A percentile compares a stretch with the other conserved stretches of the same genome.
phyloP scores from a whole-genome alignment of 1,284 basidiomycete genomes.

The Leccinum colubrinum region DNA sequence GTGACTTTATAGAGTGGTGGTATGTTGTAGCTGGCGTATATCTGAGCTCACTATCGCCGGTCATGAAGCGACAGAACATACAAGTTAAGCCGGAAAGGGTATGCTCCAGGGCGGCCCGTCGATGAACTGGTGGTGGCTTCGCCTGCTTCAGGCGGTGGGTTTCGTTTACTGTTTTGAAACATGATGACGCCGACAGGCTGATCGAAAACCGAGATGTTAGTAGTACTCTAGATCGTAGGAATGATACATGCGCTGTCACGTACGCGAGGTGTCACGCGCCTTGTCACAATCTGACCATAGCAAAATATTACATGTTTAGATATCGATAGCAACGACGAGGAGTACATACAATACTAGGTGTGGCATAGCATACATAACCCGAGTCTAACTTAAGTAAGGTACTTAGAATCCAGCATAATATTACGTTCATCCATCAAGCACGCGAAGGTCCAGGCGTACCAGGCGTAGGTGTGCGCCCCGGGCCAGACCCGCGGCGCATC shows the following conservation, averaged over 20 bases:
- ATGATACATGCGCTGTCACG: slow-evolving; percentile 18
- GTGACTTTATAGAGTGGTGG: slow-evolving; percentile 91
- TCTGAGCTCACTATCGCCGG: slow-evolving; percentile 6
- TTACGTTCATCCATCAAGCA: slow-evolving; percentile 8
- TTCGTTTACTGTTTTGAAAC: slow-evolving; percentile 20
- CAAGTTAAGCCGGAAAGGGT: slow-evolving; percentile 82
- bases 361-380: slow-evolving; percentile 32
- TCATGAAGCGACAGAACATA: slow-evolving; percentile 37
- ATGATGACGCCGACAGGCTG: slow-evolving; percentile 6
- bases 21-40: slow-evolving; percentile 68
- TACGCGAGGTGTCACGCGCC: slow-evolving; percentile 29
- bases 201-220: background rate
- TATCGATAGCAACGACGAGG: slow-evolving; percentile 13
- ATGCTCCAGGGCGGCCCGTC: slow-evolving; percentile 29
- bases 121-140: background rate
- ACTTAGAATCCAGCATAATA: slow-evolving; percentile 13
- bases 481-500: slow-evolving; percentile 28
- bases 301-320: slow-evolving; percentile 15
- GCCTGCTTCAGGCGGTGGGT: background rate
- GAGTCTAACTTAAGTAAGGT: slow-evolving; percentile 21
- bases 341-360: slow-evolving; percentile 29
- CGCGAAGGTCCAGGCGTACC: slow-evolving; percentile 22
- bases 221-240: background rate
- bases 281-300: slow-evolving; percentile 11
- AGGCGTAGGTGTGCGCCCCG: slow-evolving; percentile 18